Base-by-base conservation (phyloP, 768 basidiomycete species). In the Calvatia gigantea region DNA sequence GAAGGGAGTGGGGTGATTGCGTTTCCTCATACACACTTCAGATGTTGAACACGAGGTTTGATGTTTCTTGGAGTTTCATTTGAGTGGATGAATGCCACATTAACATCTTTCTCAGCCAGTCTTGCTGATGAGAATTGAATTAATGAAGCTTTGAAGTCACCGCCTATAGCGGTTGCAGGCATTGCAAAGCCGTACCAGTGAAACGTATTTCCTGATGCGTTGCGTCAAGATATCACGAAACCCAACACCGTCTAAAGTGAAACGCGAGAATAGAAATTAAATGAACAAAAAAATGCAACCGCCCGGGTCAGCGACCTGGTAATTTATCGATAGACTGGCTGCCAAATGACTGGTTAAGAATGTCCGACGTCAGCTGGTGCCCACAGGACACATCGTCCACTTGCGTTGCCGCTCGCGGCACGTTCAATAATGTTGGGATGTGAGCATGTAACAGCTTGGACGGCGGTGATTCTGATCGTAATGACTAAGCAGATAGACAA, bases 381-480 rank as follows among this genome's bases (percentile, higher is more conserved):
- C 91, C 91, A 94, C 9, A 94, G 70, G 11, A 89, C 80, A 65
- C 91, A 92, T 51, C 87, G 77, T 25, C 91, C 91, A 57, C 84
- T 88, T 1, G 68, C 91, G 63, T 91, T 93, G 19, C 90, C 91
- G 42, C 81, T 89, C 3, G 79, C 91, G 21, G 78, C 86, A 25
- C 91, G 80, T 62, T 89, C 89, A 2, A 89, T 75, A 19, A 89
- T 70, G 53, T 65, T 85, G 0, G 91, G 91, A 66, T 93, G 91
- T 12, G 88, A 90, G 61, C 86, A 89, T 6, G 91, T 90, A n/a
- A 93, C 91, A n/a, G 91, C 90, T 69, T 92, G 91, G 3, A 87
- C 86, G 1, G 91, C 91, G 19, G 87, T 82, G 57, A 93, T 85
- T 60, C 88, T 91, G 58, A 43, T 29, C 12, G 23, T 12, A 32